Percentiles rank a stretch among this genome's conserved stretches.
Evolutionary conservation across 2,329 filamentous ascomycete species (phyloP).

Genomic region (Fusarium albosuccineum): DNA sequence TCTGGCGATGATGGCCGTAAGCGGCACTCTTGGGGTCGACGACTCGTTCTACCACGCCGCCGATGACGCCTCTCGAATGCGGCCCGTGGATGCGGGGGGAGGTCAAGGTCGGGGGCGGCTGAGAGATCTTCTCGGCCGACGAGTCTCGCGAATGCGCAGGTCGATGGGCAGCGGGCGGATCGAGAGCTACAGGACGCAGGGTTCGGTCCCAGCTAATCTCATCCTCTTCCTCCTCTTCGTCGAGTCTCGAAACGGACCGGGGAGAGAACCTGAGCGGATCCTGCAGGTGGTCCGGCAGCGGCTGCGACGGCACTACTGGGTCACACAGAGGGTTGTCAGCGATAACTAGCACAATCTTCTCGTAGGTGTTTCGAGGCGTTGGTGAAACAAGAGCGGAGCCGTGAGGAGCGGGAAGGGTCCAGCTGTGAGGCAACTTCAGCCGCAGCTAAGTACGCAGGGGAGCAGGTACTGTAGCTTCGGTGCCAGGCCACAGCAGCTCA

Average conservation of each 20-base stretch:
- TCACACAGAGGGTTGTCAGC: slow-evolving; percentile 46
- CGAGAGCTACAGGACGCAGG: slow-evolving; percentile 60
- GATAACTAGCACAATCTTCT: slow-evolving; percentile 26
- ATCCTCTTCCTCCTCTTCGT: slow-evolving; percentile 66
- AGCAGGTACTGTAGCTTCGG: slow-evolving; percentile 5
- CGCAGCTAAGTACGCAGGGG: background rate
- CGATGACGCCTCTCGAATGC: slow-evolving; percentile 57
- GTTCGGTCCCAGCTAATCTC: slow-evolving; percentile 65
- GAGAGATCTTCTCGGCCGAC: slow-evolving; percentile 67
- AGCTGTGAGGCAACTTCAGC: slow-evolving; percentile 15
- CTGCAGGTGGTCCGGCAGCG: slow-evolving; percentile 67
- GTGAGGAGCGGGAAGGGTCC: slow-evolving; percentile 25
- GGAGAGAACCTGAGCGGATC: slow-evolving; percentile 66
- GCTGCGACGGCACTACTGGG: slow-evolving; percentile 68
- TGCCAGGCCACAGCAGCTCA: slow-evolving; percentile 4
- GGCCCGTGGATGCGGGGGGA: slow-evolving; percentile 58
- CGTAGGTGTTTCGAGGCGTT: slow-evolving; percentile 32
- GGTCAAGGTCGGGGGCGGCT: slow-evolving; percentile 46
- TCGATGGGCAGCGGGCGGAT: slow-evolving; percentile 55
- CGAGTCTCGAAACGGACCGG: slow-evolving; percentile 63
- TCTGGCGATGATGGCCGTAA: slow-evolving; percentile 94
- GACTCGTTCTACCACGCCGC: slow-evolving; percentile 63
- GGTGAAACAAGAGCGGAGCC: slow-evolving; percentile 38
- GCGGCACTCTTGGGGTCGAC: slow-evolving; percentile 66
- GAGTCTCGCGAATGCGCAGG: slow-evolving; percentile 69